Conservation (phyloP, 768 basidiomycete species). For the Phaffia australis region DNA sequence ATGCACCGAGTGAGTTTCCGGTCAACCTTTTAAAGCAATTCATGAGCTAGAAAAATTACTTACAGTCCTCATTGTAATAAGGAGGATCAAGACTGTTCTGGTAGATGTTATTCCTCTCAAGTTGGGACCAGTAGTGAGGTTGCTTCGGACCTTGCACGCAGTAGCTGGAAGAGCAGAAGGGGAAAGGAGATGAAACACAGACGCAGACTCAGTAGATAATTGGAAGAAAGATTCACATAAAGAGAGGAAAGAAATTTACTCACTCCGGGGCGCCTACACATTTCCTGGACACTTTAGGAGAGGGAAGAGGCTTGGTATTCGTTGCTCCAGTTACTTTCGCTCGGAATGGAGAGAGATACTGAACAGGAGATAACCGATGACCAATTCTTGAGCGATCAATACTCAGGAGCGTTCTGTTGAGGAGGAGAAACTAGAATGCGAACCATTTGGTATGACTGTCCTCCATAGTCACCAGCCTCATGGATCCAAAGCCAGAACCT, state of each 20-base stretch:
- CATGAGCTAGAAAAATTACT: no score
- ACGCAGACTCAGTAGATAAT: no score
- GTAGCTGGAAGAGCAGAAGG: background rate
- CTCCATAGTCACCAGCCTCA: constrained; percentile 11
- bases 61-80: background rate
- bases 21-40: no score
- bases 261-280: background rate
- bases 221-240: no score
- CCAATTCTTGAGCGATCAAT: background rate
- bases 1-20: no score
- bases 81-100: constrained; percentile 5
- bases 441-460: constrained; percentile 2
- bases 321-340: background rate
- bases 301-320: background rate
- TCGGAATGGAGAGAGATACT: constrained; percentile 4
- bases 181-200: no score
- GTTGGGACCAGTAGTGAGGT: constrained; percentile 10
- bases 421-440: background rate
- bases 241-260: no score
- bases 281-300: background rate
- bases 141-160: constrained; percentile 5
- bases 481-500: constrained; percentile 16
- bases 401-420: background rate
- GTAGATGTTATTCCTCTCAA: background rate
- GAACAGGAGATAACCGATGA: background rate